A percentile compares a stretch with the other conserved stretches of the same genome.
Evolutionary conservation across 2,329 filamentous ascomycete genomes (phyloP).

Genomic region (Lachnellula willkommii): DNA sequence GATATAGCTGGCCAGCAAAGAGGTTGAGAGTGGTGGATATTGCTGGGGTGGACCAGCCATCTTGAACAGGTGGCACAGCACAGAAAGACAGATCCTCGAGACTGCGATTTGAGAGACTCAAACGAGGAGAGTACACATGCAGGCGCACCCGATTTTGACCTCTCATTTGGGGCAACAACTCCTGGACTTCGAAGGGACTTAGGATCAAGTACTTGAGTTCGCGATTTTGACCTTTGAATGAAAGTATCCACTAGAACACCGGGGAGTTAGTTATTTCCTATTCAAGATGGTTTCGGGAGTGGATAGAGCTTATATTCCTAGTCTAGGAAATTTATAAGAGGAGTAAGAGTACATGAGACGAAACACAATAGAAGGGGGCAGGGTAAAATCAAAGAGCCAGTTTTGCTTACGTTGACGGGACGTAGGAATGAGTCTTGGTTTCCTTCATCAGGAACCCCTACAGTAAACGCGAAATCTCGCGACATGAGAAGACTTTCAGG

Average conservation of each 20-base stretch:
- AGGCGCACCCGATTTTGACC: slow-evolving; percentile 35
- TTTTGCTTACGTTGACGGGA: slow-evolving; percentile 37
- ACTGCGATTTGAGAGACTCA: slow-evolving; percentile 33
- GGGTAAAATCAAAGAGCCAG: too few relatives aligned
- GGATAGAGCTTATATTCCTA: too few relatives aligned
- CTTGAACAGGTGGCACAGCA: slow-evolving; percentile 30
- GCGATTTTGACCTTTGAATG: slow-evolving; percentile 18
- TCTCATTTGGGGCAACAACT: slow-evolving; percentile 39
- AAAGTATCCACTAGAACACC: slow-evolving; percentile 41
- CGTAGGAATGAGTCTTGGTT: slow-evolving; percentile 44
- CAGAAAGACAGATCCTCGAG: slow-evolving; percentile 45
- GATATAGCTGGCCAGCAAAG: slow-evolving; percentile 64
- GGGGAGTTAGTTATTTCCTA: too few relatives aligned
- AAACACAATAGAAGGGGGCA: too few relatives aligned
- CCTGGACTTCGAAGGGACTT: slow-evolving; percentile 56
- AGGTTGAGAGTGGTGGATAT: slow-evolving; percentile 50
- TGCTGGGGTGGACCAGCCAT: slow-evolving; percentile 15
- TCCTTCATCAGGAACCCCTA: slow-evolving; percentile 25
- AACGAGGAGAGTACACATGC: slow-evolving; percentile 47
- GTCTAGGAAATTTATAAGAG: too few relatives aligned
- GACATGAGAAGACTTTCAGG: slow-evolving; percentile 42
- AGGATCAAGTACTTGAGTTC: slow-evolving; percentile 39
- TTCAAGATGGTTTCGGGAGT: too few relatives aligned
- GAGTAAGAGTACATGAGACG: too few relatives aligned
- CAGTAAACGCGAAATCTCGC: slow-evolving; percentile 44